Percentiles rank a stretch among this genome's conserved stretches.
These are phyloP conservation scores for Scytalidium sp. DNA, from an alignment of 2,329 filamentous ascomycete genomes.

Conservation along the genomic window DNA sequence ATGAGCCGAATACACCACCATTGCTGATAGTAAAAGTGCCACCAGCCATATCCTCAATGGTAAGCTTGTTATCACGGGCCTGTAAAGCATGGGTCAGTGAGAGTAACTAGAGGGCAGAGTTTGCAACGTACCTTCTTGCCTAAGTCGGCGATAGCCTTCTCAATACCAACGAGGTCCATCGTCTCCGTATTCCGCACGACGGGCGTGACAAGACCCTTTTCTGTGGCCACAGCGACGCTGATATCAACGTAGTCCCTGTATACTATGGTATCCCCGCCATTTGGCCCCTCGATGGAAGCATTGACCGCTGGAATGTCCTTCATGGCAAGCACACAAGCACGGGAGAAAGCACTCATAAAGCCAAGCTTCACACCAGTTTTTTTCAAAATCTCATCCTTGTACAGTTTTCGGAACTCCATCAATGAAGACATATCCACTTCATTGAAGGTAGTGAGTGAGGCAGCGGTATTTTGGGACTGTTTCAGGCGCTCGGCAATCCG, in stretches of 20 bases:
- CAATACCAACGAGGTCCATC: conserved; percentile 84
- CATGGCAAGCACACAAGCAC: conserved; percentile 87
- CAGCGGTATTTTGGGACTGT: conserved; percentile 98
- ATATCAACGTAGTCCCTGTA: conserved; percentile 98
- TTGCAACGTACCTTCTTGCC: conserved; percentile 76
- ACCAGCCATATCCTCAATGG: conserved; percentile 98
- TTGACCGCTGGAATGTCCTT: conserved; percentile 93
- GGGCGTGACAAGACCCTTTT: conserved; percentile 95
- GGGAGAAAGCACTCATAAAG: conserved; percentile 99
- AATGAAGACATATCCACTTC: conserved; percentile 98
- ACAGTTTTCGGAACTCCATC: conserved; percentile 95
- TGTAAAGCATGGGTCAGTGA: conserved; percentile 32
- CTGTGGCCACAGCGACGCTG: conserved; percentile 93
- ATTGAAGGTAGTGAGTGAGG: conserved; percentile 96
- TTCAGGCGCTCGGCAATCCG: conserved; percentile 97
- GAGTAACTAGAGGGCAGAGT: not conserved
- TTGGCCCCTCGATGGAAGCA: conserved; percentile 92
- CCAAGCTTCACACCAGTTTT: conserved; percentile 96
- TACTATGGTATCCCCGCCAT: conserved; percentile 94
- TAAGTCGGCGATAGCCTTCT: conserved; percentile 86
- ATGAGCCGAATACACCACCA: conserved; percentile 91
- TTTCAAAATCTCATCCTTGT: conserved; percentile 96
- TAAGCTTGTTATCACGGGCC: conserved; percentile 94
- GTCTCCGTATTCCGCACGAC: conserved; percentile 91
- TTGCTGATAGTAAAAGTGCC: conserved; percentile 99